These are phyloP conservation scores for Herpotrichia juniperi DNA, from an alignment of 2,329 filamentous ascomycete genomes.

Conservation along the genomic window DNA sequence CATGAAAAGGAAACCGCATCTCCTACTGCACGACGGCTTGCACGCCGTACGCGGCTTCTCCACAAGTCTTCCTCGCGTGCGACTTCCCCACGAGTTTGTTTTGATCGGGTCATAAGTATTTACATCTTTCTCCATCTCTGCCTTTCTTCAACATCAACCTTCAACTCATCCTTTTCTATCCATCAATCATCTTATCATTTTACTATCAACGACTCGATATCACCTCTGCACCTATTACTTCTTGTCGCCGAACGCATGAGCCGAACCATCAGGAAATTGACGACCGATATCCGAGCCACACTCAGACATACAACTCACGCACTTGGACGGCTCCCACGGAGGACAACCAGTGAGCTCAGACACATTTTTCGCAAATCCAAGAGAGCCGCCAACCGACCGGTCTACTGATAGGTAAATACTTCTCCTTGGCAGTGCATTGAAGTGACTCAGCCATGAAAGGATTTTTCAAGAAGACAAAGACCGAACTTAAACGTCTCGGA, in stretches of 20 bases:
- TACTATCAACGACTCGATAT: background rate
- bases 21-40: background rate
- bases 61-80: background rate
- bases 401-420: slow-evolving; percentile 7
- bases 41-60: slow-evolving; percentile 17
- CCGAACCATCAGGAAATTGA: too few species aligned
- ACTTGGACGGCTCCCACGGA: too few species aligned
- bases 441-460: slow-evolving; percentile 27
- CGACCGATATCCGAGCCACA: too few species aligned
- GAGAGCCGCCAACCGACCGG: too few species aligned
- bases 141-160: background rate
- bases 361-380: too few species aligned
- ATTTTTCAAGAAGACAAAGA: slow-evolving; percentile 36
- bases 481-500: slow-evolving; percentile 19
- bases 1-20: slow-evolving; percentile 4
- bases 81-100: background rate
- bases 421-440: background rate
- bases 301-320: too few species aligned
- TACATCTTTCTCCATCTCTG: background rate
- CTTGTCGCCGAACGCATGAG: too few species aligned
- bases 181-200: too few species aligned
- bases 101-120: background rate
- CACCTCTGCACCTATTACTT: background rate
- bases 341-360: too few species aligned
- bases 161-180: too few species aligned